Base-by-base conservation (phyloP, 1,284 basidiomycete genomes). In the Sphaerobolus stellatus region DNA sequence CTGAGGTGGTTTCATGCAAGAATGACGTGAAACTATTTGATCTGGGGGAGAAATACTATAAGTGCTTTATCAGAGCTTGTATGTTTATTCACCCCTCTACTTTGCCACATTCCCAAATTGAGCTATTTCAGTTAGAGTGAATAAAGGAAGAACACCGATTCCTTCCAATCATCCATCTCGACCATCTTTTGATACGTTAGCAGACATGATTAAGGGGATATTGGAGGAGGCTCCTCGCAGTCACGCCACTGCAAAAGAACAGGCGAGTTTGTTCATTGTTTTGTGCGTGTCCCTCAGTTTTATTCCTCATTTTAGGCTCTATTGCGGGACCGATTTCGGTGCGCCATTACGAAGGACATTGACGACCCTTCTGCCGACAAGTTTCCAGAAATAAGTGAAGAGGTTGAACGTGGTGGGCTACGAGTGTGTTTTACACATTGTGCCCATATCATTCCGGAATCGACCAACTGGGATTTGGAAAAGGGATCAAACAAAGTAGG, bases 311-410 rank as follows among this genome's bases (percentile, higher is more conserved):
- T 38, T 7, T n/a, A 67, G 65, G 63, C 62, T 36, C 62, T 70
- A 24, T 47, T 60, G 44, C 65, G 68, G 28, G 69, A 71, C 54
- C 57, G 57, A 24, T 68, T 57, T 52, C 55, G 65, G 18, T 68
- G 69, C 56, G 54, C 67, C 22, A 50, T 66, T 18, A 63, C 67
- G 25, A 64, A 64, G 38, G 33, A 9, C 20, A 59, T 59, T 54
- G 66, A 71, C 45, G 9, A 14, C 2, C 14, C n/a, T 4, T 46
- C 53, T 31, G 27, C 30, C 8, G 22, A 29, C 18, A 18, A 25
- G 11, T 46, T 25, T 22, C 2, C 24, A 33, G 16, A 50, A 31
- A 13, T 36, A 34, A 8, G 13, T 11, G 6, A 18, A 11, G 2
- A 36, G 24, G 18, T 36, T 25, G 38, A 28, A 41, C 24, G 27